Base-by-base conservation (phyloP, 768 basidiomycete species). In the Leccinum truebloodii region DNA sequence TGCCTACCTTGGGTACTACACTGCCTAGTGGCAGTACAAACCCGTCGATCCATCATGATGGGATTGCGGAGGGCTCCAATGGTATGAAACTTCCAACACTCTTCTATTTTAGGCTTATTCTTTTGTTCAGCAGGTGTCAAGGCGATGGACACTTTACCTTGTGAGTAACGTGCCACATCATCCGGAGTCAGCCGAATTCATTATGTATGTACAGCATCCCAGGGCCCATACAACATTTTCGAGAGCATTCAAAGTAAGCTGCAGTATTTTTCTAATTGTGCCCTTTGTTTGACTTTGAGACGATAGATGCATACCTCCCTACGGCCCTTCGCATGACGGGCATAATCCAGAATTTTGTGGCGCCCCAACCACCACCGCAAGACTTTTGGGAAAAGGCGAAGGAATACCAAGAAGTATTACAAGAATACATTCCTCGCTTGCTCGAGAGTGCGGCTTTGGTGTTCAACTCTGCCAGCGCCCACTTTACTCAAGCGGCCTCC, bases 361-460 rank as follows among this genome's bases (percentile, higher is more conserved):
- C 20, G 5, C 20, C 61, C 18, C 4, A 37, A 16, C 9, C 26
- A 10, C 54, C 67, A 1, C 18, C 58, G 0, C 26, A 51, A 5
- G 52, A 66, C 37, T 63, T 61, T 56, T 66, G 55, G 67, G 64
- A 69, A 8, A 26, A 4, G 24, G 64, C 39, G 0, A 58, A 55
- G 22, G 12, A 58, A 46, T 55, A 48, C 3, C 58, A 61, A 49
- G 7, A 54, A 4, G 22, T 1, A 18, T 18, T 68, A 6, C 61
- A 54, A 8, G 46, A 48, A 1, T 56, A 61, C 51, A 44, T 63
- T 34, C 54, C 49, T 5, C 39, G 44, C 14, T 12, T 68, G 24
- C 67, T 69, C 2, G 6, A 5, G 4, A 44, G 10, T 3, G 67
- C 58, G 1, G 51, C 34, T 4, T 0, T 3, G 3, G n/a, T 30